These are phyloP conservation scores for Phytophthora boehmeriae DNA, from an alignment of 352 stramenopile genomes.

Conservation along the genomic window DNA sequence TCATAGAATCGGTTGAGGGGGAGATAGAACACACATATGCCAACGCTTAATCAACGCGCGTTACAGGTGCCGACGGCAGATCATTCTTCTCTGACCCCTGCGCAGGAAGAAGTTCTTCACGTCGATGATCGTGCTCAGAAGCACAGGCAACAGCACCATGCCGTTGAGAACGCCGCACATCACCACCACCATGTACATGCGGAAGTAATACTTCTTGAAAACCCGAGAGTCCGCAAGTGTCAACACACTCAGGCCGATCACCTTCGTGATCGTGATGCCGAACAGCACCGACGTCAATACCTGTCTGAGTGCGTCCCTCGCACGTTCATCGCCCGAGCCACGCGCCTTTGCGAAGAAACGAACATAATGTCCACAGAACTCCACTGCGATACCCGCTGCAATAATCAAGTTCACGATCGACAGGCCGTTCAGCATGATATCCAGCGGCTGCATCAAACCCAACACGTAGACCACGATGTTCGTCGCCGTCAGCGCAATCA, in stretches of 20 bases:
- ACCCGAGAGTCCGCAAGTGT: constrained; percentile 84
- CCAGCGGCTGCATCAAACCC: constrained; percentile 62
- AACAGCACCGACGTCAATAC: constrained; percentile 81
- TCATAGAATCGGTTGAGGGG: constrained; percentile 25
- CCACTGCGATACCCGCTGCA: constrained; percentile 77
- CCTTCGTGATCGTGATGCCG: constrained; percentile 89
- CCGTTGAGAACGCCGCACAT: constrained; percentile 82
- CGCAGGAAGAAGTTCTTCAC: constrained; percentile 38
- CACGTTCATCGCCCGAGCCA: constrained; percentile 46
- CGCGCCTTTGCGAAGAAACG: constrained; percentile 64
- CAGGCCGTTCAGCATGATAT: constrained; percentile 81
- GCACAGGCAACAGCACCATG: constrained; percentile 56
- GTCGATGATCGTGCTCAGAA: constrained; percentile 51
- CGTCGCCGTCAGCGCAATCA: constrained; percentile 47
- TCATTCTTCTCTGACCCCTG: constrained; percentile 23
- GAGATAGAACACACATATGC: constrained; percentile 7
- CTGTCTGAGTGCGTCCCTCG: constrained; percentile 50
- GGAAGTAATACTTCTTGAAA: constrained; percentile 92
- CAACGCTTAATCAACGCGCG: constrained; percentile 33
- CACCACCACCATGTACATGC: constrained; percentile 89
- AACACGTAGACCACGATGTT: constrained; percentile 63
- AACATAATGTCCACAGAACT: constrained; percentile 86
- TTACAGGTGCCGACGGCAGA: constrained; percentile 32
- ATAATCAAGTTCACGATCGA: constrained; percentile 89
- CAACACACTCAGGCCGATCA: constrained; percentile 82